Evolutionary conservation across 2,329 filamentous ascomycete species (phyloP).

Genomic region (Fusarium oligoseptatum): DNA sequence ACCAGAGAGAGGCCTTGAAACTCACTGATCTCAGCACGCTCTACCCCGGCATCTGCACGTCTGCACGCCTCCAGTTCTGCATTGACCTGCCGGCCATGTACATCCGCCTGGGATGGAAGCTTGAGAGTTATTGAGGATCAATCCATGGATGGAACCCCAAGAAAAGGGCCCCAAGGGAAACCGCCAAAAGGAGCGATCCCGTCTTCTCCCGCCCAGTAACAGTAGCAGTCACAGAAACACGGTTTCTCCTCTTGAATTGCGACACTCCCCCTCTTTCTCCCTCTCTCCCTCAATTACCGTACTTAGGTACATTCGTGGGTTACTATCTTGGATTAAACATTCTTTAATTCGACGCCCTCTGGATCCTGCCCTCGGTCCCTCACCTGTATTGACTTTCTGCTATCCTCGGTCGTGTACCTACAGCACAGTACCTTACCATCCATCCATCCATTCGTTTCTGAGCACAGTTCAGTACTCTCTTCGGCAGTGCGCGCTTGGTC

Average conservation of each 20-base stretch:
- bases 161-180: background rate
- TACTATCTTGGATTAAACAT: conserved; percentile 10
- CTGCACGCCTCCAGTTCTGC: conserved; percentile 2
- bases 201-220: conserved; percentile 30
- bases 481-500: conserved; percentile 9
- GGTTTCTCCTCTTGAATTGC: conserved; percentile 19
- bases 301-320: conserved; percentile 1
- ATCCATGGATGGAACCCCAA: background rate
- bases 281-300: conserved; percentile 21
- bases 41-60: conserved; percentile 9
- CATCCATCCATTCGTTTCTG: background rate
- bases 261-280: conserved; percentile 21
- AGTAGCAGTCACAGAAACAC: conserved; percentile 20
- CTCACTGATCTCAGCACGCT: conserved; percentile 1
- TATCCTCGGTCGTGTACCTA: conserved; percentile 14
- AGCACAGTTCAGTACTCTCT: background rate
- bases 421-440: background rate
- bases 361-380: conserved; percentile 30
- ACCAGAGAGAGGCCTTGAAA: conserved; percentile 13
- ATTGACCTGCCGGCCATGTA: conserved; percentile 24
- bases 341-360: conserved; percentile 29
- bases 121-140: background rate
- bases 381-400: conserved; percentile 31
- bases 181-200: conserved; percentile 5
- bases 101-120: conserved; percentile 17